Evolutionary conservation across 2,329 filamentous ascomycete genomes (phyloP), one percentile per base, ranked within the genome.

Genomic region (Phaeophleospora eucalypticola): DNA sequence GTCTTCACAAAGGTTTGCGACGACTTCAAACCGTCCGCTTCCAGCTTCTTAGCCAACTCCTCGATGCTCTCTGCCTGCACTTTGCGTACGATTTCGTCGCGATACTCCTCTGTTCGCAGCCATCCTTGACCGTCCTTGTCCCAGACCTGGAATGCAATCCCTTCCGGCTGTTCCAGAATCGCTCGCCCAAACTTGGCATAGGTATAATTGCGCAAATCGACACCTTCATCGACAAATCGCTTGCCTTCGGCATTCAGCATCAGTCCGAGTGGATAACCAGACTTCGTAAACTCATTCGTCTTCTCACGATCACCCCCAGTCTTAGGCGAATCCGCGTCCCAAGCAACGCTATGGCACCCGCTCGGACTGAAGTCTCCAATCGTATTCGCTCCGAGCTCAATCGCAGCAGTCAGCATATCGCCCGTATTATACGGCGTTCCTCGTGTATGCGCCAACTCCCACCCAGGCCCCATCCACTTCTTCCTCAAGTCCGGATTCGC

Each of bases 201-300:
- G 0, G 82, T 86, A 58, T 79, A 84, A 58, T 86, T 86, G 2
- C 82, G 70, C 53, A 84, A 62, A 54, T 86, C 82, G 7, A 78
- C 56, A 0, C 82, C 83, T 58, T 86, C 83, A 54, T 86, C 82
- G 0, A 86, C 80, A 57, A 86, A 86, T 1, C 83, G 70, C 35
- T 74, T 58, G 0, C 82, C 83, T 0, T 75, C 58, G 0, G 64
- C 62, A 55, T 86, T 86, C 14, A 86, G 47, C 76, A 84, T 85
- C 10, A 86, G 54, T 0, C 82, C 83, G 0, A 86, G 68, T 0
- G 83, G 82, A 54, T 86, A 86, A 1, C 82, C 83, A 0, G 78
- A 83, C 58, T 86, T 86, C 4, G 82, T 86, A 58, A 77, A 84
- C 60, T 84, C 76, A 56, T 86, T 86, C 3, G 82, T 81, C 2